Evolutionary conservation across 371 early-diverging fungal species (phyloP), one percentile per base, ranked within the genome.

Genomic region (Parasitella parasitica): DNA sequence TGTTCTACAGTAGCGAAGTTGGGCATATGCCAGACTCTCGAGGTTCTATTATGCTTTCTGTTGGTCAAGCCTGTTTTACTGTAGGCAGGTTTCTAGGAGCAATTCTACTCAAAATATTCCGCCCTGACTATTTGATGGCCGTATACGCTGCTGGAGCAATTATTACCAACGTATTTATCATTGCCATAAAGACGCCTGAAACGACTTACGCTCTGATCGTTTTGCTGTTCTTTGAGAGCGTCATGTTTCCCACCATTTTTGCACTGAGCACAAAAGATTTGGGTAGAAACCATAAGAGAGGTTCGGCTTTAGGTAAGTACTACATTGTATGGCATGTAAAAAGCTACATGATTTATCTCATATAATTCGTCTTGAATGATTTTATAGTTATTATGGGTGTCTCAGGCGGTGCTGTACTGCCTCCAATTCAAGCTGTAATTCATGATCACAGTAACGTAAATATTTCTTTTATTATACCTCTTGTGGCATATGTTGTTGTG

Each of bases 191-290:
- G 18, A 71, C 70, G 2, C 62, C 66, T 5, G 53, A 58, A 4
- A 61, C 78, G 4, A 71, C 76, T 0, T 76, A 77, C 51, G 62
- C 68, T 30, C 59, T 81, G 28, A 52, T 81, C 32, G 67, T 71
- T 9, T 55, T 78, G 16, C 28, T 81, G 48, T 81, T 77, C 41
- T 81, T 81, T 54, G 78, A 78, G 41, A 73, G 74, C 54, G 68
- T 77, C 58, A 66, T 76, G 70, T 81, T 72, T 59, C 81, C 81
- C 18, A 76, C 75, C 15, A 81, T 76, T 50, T 81, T 81, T 50
- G 70, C 76, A 3, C 54, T 81, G 55, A 73, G 70, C 9, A 80
- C 80, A 7, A 72, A 64, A 26, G 72, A 75, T 58, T 59, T 80
- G 22, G 80, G 80, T 41, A 71, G 75, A 54, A 75, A 80, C 39